A percentile compares a stretch with the other conserved stretches of the same genome.
Conservation (phyloP, 2,329 filamentous ascomycete genomes). For the Talaromyces atroroseus region DNA sequence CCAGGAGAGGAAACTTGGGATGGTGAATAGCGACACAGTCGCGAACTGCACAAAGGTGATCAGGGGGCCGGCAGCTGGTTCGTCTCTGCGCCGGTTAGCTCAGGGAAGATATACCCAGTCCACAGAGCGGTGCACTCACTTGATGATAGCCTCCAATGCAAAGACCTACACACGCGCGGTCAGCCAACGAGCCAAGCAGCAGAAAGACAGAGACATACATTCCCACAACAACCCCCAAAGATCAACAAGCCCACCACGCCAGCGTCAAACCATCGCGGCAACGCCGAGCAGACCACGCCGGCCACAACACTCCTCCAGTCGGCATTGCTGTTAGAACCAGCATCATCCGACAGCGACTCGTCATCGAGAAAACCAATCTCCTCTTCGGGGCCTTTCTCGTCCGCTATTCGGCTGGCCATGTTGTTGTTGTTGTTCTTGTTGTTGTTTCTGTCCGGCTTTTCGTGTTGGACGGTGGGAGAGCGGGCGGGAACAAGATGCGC, state of each 20-base stretch:
- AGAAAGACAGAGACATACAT: constrained; percentile 53
- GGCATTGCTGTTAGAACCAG: background rate
- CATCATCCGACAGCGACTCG: background rate
- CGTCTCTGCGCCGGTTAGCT: constrained; percentile 6
- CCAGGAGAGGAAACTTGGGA: constrained; percentile 67
- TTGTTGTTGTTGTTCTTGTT: no score
- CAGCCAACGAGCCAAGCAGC: background rate
- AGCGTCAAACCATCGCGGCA: constrained; percentile 59
- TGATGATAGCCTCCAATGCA: constrained; percentile 88
- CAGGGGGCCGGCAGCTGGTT: constrained; percentile 58
- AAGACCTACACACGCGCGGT: constrained; percentile 69
- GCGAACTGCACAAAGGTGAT: constrained; percentile 86
- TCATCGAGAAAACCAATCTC: background rate
- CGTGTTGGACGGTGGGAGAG: background rate
- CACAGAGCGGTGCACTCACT: constrained; percentile 54
- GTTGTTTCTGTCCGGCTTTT: background rate
- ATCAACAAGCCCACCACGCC: constrained; percentile 73
- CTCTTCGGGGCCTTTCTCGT: constrained; percentile 1
- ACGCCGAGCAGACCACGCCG: constrained; percentile 21
- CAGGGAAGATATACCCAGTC: constrained; percentile 11
- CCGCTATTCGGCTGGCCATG: constrained; percentile 2
- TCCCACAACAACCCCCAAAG: constrained; percentile 92
- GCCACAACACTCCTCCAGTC: constrained; percentile 17
- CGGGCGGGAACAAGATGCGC: background rate
- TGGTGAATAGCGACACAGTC: constrained; percentile 73